Evolutionary conservation across 2,329 filamentous ascomycete species (phyloP), one percentile per base, ranked within the genome.

Genomic region (Microthyrium microscopicum): DNA sequence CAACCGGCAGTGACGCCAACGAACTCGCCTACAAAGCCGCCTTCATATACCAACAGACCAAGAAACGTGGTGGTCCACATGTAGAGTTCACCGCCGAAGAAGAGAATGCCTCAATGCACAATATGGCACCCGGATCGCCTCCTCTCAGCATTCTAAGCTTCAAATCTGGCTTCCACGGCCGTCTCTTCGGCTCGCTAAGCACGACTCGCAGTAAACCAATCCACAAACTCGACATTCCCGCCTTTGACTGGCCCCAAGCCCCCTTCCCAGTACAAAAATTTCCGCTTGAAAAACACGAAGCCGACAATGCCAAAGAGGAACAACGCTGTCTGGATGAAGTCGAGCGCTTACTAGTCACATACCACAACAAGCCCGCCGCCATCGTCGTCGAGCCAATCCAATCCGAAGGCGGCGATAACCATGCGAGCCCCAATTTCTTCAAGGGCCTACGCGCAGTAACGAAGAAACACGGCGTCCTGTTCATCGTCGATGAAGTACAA

Each of bases 401-500:
- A 62, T 89, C 81, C 46, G 84, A 93, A 61, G 84, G 84, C 43
- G 84, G 84, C 45, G 84, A 93, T 62, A 93, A 93, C 69, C 84
- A 93, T 59, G 85, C 84, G 37, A 82, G 77, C 1, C 76, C 83
- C 7, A 68, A 68, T 42, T 93, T 91, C 69, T 93, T 93, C 77
- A 73, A 67, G 40, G 77, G 77, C 38, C 71, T 93, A 33, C 79
- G 84, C 39, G 77, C 73, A 27, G 56, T 93, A 40, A 92, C 84
- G 25, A 69, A 71, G 52, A 76, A 74, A 55, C 71, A 83, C 60
- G 67, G 74, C 45, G 70, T 92, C 20, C 72, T 91, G 37, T 64
- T 93, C 55, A 93, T 93, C 50, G 84, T 91, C 42, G 84, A 93
- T 53, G 84, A 93, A 60, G 84, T 93, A 8, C 84, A 93, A 61